Evolutionary conservation across 495 filamentous ascomycete genomes (phyloP).

Genomic region (Chaetomium fimeti): DNA sequence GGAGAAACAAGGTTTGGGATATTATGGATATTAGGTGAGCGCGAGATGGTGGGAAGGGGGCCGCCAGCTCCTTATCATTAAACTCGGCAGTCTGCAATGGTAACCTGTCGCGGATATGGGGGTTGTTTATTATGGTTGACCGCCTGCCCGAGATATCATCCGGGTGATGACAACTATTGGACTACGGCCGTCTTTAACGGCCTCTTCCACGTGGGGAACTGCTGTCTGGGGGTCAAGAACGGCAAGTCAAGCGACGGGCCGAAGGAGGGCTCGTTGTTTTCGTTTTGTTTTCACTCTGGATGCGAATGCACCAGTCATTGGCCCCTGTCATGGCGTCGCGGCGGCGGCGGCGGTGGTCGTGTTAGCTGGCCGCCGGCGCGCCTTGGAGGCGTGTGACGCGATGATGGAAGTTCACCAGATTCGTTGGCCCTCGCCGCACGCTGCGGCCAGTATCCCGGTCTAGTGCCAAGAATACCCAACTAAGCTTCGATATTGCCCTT

Average conservation of each 20-base stretch:
- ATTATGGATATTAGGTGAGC: conserved; percentile 1
- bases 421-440: conserved; percentile 24
- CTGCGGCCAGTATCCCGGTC: conserved; percentile 10
- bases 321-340: conserved; percentile 5
- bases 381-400: conserved; percentile 15
- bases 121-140: conserved; percentile 21
- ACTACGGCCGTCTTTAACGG: conserved; percentile 3
- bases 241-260: conserved; percentile 3
- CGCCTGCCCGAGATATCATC: conserved; percentile 14
- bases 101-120: background rate
- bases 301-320: conserved; percentile 22
- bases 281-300: conserved; percentile 14
- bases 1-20: conserved; percentile 8
- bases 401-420: conserved; percentile 4
- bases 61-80: conserved; percentile 15
- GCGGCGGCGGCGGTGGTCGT: conserved; percentile 21
- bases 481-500: background rate
- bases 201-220: conserved; percentile 17
- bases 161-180: conserved; percentile 11
- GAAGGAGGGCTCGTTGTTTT: background rate
- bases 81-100: background rate
- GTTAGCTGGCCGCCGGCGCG: conserved; percentile 17
- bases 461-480: conserved; percentile 17
- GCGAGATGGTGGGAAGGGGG: conserved; percentile 8
- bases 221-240: background rate